Percentiles rank a stretch among this genome's conserved stretches.
phyloP scores from a whole-genome alignment of 2,329 filamentous ascomycete species.

The Neonectria hederae region DNA sequence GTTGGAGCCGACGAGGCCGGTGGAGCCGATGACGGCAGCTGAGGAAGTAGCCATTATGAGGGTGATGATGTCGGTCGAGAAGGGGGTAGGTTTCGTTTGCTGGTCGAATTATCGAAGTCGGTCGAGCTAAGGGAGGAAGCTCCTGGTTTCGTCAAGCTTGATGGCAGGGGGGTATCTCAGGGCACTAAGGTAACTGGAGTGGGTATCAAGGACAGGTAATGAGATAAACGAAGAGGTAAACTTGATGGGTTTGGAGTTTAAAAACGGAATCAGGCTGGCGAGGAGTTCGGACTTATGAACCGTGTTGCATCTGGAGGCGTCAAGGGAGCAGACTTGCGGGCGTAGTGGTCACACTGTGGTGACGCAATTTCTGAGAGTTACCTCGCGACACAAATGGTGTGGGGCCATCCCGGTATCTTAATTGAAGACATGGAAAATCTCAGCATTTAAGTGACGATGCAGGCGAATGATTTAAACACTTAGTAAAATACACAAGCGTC shows the following conservation, averaged over 20 bases:
- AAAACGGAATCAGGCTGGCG: neutral
- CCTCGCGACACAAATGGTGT: neutral
- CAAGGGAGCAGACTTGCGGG: neutral
- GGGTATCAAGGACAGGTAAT: neutral
- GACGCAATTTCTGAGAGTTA: neutral
- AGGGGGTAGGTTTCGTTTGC: neutral
- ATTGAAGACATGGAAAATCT: neutral
- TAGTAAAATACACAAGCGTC: too few species aligned
- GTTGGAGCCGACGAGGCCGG: constrained; percentile 75
- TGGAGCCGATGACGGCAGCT: constrained; percentile 69
- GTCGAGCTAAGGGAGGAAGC: neutral
- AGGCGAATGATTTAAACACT: neutral
- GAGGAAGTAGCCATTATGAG: constrained; percentile 49
- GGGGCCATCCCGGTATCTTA: neutral
- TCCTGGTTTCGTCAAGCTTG: neutral
- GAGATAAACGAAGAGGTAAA: neutral
- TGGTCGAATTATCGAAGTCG: neutral
- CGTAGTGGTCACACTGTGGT: neutral
- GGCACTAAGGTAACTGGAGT: neutral
- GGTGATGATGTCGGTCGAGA: neutral
- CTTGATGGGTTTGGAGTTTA: neutral
- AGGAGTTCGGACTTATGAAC: too few species aligned
- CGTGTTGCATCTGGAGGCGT: neutral
- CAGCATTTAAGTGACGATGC: neutral
- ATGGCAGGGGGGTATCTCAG: neutral